A percentile compares a stretch with the other conserved stretches of the same genome.
Evolutionary conservation across 139 green algal species (phyloP).

Genomic region (Chlorella sp.): DNA sequence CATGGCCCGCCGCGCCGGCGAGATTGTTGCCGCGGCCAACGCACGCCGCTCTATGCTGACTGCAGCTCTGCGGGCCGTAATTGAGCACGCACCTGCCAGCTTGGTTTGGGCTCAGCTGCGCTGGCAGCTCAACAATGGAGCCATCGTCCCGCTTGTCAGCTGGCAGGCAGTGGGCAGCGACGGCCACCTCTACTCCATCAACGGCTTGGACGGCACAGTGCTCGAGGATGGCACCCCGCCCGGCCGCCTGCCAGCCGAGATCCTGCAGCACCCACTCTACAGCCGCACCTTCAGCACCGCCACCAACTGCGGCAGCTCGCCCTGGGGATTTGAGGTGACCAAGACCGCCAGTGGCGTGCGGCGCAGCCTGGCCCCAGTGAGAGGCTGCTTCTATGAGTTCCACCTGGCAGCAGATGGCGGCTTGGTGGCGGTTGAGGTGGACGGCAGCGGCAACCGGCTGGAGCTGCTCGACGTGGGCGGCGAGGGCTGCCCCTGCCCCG

Average conservation of each 20-base stretch:
- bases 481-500: too few species aligned
- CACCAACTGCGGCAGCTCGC: too few species aligned
- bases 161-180: conserved; percentile 43
- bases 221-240: conserved; percentile 42
- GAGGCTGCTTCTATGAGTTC: too few species aligned
- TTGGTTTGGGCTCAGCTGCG: not conserved
- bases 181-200: conserved; percentile 52
- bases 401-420: too few species aligned
- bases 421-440: too few species aligned
- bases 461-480: too few species aligned
- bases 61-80: not conserved
- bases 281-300: conserved; percentile 51
- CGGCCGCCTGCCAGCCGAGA: conserved; percentile 39
- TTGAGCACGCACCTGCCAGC: not conserved
- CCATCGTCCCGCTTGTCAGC: conserved; percentile 5
- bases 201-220: conserved; percentile 53
- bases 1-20: conserved; percentile 1
- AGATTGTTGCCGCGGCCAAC: not conserved
- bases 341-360: too few species aligned
- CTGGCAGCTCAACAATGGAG: too few species aligned
- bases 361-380: too few species aligned
- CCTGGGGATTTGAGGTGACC: conserved; percentile 54
- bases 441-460: too few species aligned
- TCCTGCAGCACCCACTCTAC: conserved; percentile 55
- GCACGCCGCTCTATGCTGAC: not conserved